These are phyloP conservation scores for Agroathelia rolfsii DNA, from an alignment of 1,284 basidiomycete genomes.

Conservation along the genomic window DNA sequence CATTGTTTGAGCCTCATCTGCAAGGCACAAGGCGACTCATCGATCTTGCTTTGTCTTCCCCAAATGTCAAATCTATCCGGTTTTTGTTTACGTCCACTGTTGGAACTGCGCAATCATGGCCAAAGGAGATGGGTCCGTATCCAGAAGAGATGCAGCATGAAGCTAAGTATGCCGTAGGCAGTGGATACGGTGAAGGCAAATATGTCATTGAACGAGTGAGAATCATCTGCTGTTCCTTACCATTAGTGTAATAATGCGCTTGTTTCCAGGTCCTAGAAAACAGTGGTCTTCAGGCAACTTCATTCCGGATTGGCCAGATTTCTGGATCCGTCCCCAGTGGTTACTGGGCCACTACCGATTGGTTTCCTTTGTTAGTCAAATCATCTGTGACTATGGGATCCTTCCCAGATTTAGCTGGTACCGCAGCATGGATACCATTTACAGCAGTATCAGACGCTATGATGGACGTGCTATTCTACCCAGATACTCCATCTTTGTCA, in stretches of 20 bases:
- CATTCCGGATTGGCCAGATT: background rate
- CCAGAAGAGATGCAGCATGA: constrained; percentile 16
- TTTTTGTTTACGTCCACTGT: constrained; percentile 25
- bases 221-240: constrained; percentile 3
- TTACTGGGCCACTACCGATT: constrained; percentile 27
- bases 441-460: constrained; percentile 21
- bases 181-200: constrained; percentile 17
- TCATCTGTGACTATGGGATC: constrained; percentile 19
- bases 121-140: constrained; percentile 10
- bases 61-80: constrained; percentile 11
- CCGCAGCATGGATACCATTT: constrained; percentile 26
- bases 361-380: constrained; percentile 26
- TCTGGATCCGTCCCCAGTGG: constrained; percentile 19
- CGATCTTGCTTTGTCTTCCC: constrained; percentile 22
- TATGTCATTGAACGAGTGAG: constrained; percentile 17
- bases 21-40: constrained; percentile 19
- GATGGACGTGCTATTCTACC: constrained; percentile 19
- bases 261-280: constrained; percentile 1
- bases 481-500: constrained; percentile 11
- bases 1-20: constrained; percentile 24
- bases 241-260: background rate
- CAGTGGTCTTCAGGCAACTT: constrained; percentile 4
- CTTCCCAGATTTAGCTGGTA: constrained; percentile 22
- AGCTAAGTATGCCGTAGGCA: constrained; percentile 13
- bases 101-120: constrained; percentile 15